A percentile compares a stretch with the other conserved stretches of the same genome.
Conservation (phyloP, 257 asterid species). For the Primulina eburnea region DNA sequence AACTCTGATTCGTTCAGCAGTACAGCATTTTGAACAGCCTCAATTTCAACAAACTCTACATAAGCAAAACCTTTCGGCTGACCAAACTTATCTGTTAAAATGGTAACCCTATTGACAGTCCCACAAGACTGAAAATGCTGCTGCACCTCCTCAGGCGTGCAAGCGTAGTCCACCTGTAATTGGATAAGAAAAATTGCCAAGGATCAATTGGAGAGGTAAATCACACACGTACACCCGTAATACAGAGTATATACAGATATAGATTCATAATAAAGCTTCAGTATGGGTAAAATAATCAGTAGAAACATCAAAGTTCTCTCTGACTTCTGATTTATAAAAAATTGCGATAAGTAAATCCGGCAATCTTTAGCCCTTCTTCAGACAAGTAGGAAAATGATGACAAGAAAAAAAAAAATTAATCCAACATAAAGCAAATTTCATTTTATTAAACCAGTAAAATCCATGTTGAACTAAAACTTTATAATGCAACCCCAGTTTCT, state of each 20-base stretch:
- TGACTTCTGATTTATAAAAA: not conserved
- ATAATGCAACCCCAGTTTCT: not conserved
- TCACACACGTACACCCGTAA: not conserved
- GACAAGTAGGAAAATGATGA: not conserved
- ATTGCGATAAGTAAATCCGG: too few relatives aligned
- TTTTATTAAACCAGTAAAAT: not conserved
- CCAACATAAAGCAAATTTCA: not conserved
- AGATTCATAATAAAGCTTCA: not conserved
- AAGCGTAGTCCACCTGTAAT: slow-evolving; percentile 47
- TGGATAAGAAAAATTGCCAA: slow-evolving; percentile 6
- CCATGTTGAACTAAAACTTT: not conserved
- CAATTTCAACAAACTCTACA: slow-evolving; percentile 50
- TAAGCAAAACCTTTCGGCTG: slow-evolving; percentile 61
- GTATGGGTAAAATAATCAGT: not conserved
- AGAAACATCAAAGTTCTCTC: not conserved
- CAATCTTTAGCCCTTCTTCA: not conserved
- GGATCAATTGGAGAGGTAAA: slow-evolving; percentile 13
- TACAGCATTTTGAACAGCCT: slow-evolving; percentile 51
- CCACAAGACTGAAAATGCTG: slow-evolving; percentile 59
- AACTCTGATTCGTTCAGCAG: slow-evolving; percentile 48
- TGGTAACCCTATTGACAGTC: slow-evolving; percentile 54
- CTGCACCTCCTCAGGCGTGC: slow-evolving; percentile 61
- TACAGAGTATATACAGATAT: not conserved
- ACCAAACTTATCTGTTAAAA: slow-evolving; percentile 45
- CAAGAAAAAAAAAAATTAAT: not conserved